These are phyloP conservation scores for Lactifluus subvellereus DNA, from an alignment of 768 basidiomycete genomes.

Conservation along the genomic window DNA sequence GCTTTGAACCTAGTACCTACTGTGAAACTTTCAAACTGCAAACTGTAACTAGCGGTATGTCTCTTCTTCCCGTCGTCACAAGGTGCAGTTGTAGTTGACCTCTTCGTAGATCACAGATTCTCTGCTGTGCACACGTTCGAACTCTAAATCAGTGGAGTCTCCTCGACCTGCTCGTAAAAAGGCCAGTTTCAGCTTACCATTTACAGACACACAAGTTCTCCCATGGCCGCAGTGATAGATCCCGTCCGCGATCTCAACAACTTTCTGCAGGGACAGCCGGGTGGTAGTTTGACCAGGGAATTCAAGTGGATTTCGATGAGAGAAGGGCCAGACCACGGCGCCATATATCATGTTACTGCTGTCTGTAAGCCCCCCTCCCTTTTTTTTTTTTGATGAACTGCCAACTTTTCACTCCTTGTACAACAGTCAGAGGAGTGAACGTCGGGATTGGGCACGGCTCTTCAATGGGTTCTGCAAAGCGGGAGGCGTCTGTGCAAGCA, in stretches of 20 bases:
- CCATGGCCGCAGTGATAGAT: constrained; percentile 3
- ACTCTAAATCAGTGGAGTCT: background rate
- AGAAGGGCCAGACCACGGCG: constrained; percentile 6
- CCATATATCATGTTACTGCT: constrained; percentile 9
- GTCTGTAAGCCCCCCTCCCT: constrained; percentile 4
- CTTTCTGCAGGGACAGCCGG: constrained; percentile 6
- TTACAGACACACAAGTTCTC: background rate
- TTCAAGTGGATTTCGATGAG: constrained; percentile 2
- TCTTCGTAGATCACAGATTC: background rate
- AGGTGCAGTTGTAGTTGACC: background rate
- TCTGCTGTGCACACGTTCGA: background rate
- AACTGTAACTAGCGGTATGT: background rate
- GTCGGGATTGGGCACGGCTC: constrained; percentile 16
- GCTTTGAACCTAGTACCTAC: background rate
- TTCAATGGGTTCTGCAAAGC: constrained; percentile 13
- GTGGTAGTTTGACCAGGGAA: constrained; percentile 7
- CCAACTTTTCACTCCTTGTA: background rate
- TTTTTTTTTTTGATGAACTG: background rate
- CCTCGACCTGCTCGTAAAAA: background rate
- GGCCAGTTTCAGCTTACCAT: background rate
- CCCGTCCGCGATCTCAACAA: constrained; percentile 24
- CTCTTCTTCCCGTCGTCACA: background rate
- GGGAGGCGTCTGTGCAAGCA: constrained; percentile 15
- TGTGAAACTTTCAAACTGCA: background rate
- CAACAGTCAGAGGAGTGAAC: constrained; percentile 13